These are phyloP conservation scores for Dryas alaskensis DNA, from an alignment of 306 rosid genomes.

Conservation along the genomic window DNA sequence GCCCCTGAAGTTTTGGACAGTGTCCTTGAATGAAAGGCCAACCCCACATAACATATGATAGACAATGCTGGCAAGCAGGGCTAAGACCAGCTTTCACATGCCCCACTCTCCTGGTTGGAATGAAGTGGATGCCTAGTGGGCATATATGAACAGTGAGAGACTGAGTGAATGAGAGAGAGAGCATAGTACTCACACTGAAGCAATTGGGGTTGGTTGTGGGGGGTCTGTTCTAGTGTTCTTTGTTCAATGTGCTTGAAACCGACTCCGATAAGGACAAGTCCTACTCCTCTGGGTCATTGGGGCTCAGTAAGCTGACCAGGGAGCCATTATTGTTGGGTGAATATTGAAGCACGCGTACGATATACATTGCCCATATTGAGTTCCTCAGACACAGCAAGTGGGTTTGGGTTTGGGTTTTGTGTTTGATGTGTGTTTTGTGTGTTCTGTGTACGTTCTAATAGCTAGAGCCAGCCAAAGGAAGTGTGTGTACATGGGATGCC, in stretches of 20 bases:
- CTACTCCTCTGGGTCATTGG: conserved; percentile 31
- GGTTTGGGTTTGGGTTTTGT: conserved; percentile 7
- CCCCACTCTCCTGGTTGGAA: conserved; percentile 51
- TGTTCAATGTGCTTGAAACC: conserved; percentile 33
- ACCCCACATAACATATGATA: background rate
- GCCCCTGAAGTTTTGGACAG: conserved; percentile 9
- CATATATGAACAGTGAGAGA: too few species aligned
- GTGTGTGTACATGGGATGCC: background rate
- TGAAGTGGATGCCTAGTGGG: conserved; percentile 40
- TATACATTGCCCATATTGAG: conserved; percentile 17
- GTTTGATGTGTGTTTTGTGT: background rate
- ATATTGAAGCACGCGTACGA: conserved; percentile 40
- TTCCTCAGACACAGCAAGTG: conserved; percentile 41
- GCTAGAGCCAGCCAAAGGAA: background rate
- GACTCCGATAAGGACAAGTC: conserved; percentile 64
- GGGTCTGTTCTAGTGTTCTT: too few species aligned
- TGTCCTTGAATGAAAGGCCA: background rate
- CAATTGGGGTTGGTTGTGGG: too few species aligned
- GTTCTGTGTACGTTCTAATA: background rate
- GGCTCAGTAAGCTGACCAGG: conserved; percentile 36
- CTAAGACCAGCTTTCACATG: conserved; percentile 56
- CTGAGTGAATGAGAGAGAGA: too few species aligned
- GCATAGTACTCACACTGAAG: too few species aligned
- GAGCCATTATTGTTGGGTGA: conserved; percentile 41
- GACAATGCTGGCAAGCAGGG: conserved; percentile 32